A percentile compares a stretch with the other conserved stretches of the same genome.
phyloP scores from a whole-genome alignment of 129 eudicot genomes.

The Heracleum sosnowskyi region DNA sequence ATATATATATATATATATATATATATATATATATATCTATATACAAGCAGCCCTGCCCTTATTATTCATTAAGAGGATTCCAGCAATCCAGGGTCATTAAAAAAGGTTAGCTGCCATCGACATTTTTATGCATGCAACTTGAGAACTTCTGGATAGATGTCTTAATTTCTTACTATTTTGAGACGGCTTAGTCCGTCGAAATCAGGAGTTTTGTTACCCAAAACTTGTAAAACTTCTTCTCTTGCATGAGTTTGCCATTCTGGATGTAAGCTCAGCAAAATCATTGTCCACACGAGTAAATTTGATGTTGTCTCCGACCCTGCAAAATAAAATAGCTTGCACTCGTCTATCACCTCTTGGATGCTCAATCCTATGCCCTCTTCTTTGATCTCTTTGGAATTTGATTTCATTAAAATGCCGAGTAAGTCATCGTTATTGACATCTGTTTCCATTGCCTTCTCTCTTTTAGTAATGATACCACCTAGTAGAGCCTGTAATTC shows the following conservation, averaged over 20 bases:
- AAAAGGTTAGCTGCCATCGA: not conserved
- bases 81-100: not conserved
- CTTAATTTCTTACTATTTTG: conserved; percentile 1
- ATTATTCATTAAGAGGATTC: not conserved
- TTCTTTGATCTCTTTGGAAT: conserved; percentile 8
- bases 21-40: too few relatives aligned
- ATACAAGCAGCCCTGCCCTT: not conserved
- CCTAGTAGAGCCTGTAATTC: conserved; percentile 10
- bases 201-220: conserved; percentile 1
- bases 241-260: conserved; percentile 11
- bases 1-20: too few relatives aligned
- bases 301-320: conserved; percentile 10
- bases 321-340: conserved; percentile 8
- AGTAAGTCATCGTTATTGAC: not conserved
- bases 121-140: not conserved
- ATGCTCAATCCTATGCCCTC: conserved; percentile 10
- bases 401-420: not conserved
- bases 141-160: not conserved
- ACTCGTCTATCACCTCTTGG: conserved; percentile 7
- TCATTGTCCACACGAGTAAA: conserved; percentile 4
- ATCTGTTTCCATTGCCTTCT: conserved; percentile 8
- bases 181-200: conserved; percentile 6
- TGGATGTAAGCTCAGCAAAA: conserved; percentile 10
- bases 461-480: conserved; percentile 6
- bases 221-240: conserved; percentile 11